These are phyloP conservation scores for Phytopythium vexans DNA, from an alignment of 352 stramenopile genomes.

Conservation along the genomic window DNA sequence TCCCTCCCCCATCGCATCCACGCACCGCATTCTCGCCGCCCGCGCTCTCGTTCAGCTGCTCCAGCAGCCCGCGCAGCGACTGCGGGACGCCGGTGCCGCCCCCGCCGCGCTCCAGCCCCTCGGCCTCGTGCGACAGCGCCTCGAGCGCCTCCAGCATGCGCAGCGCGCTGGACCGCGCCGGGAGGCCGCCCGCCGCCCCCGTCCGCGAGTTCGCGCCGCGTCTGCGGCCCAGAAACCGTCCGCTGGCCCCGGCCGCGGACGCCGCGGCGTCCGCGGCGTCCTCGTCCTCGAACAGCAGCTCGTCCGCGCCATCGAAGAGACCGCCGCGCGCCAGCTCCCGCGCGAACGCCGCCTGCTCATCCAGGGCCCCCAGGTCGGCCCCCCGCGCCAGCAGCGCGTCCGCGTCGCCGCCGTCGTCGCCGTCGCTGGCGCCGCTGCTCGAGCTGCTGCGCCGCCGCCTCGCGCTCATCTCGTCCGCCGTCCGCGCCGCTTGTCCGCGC, in stretches of 20 bases:
- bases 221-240: slow-evolving; percentile 1
- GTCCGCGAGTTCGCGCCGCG: not conserved
- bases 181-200: not conserved
- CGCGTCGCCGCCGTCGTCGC: slow-evolving; percentile 12
- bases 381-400: slow-evolving; percentile 24
- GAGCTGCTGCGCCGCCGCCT: slow-evolving; percentile 1
- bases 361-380: slow-evolving; percentile 29
- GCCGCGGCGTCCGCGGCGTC: not conserved
- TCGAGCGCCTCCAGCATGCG: slow-evolving; percentile 57
- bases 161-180: slow-evolving; percentile 16
- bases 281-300: slow-evolving; percentile 3
- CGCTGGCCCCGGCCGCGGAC: not conserved
- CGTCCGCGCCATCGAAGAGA: slow-evolving; percentile 12
- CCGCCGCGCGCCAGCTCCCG: slow-evolving; percentile 15
- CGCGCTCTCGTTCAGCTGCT: slow-evolving; percentile 17
- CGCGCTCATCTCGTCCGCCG: not conserved
- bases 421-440: slow-evolving; percentile 5
- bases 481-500: not conserved
- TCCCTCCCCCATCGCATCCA: not conserved
- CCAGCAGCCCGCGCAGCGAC: slow-evolving; percentile 37
- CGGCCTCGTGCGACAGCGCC: slow-evolving; percentile 37
- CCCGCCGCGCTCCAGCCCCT: slow-evolving; percentile 3
- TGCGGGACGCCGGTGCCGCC: slow-evolving; percentile 25
- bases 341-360: slow-evolving; percentile 20
- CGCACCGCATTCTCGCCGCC: slow-evolving; percentile 7